Base-by-base conservation (phyloP, 306 rosid genomes). In the Trifolium repens region DNA sequence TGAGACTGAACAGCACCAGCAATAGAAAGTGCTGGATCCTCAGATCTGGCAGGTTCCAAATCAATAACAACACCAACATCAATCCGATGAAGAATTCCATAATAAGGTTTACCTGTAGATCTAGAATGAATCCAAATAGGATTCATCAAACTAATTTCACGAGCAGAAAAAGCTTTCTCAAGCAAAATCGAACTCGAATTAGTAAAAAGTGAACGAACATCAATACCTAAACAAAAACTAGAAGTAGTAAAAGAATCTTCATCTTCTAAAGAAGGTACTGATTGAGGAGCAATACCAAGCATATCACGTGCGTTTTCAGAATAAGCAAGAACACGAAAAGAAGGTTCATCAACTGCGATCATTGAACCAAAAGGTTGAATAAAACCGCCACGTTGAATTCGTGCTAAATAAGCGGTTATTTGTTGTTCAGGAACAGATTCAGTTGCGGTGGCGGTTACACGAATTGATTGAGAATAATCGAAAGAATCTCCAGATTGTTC, bases 1-100 rank as follows among this genome's bases (percentile, higher is more conserved):
- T 96, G 99, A 4, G 91, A 85, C 86, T 96, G 99, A 5, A 96
- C 99, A 0, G 99, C 99, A 1, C 99, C 99, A 2, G 99, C 99
- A 13, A 96, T 96, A 1, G 99, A 92, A 61, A 96, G 83, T 4
- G 99, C 99, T 9, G 98, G 99, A 76, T 96, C 98, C 78, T 88
- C 96, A 2, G 96, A 84, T 39, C 90, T 84, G 0, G 99, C 93
- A 0, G 99, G 96, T 73, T 96, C 99, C 82, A 96, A 88, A 86
- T 96, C 99, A 69, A 96, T 87, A 53, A 96, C 96, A 2, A 96
- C 84, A 1, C 96, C 99, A 0, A 96, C 94, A 65, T 96, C 99
- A 16, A 96, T 75, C 30, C 98, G 81, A 76, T 96, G 99, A 69
- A 96, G 69, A 64, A 96, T 96, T 0, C 96, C 98, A n/a, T 96